Percentiles rank a stretch among this genome's conserved stretches.
phyloP scores from a whole-genome alignment of 345 rosid species.

The Citrus mangshanensis region DNA sequence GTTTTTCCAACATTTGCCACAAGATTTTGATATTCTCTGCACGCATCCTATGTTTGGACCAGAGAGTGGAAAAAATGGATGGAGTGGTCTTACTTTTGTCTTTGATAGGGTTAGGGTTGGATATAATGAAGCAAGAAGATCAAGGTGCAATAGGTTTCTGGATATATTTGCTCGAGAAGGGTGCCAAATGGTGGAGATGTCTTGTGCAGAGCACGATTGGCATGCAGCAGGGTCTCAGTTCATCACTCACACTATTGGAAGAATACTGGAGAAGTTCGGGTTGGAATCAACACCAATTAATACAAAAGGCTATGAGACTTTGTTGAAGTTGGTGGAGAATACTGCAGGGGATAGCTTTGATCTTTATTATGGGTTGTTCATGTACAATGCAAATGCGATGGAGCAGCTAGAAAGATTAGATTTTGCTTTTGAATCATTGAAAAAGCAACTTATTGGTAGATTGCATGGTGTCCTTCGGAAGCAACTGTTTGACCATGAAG shows the following conservation, averaged over 20 bases:
- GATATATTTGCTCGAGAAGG: conserved; percentile 69
- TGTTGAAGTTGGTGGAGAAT: conserved; percentile 75
- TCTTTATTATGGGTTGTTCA: conserved; percentile 70
- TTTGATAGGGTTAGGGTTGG: conserved; percentile 78
- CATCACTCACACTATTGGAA: conserved; percentile 74
- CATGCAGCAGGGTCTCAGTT: conserved; percentile 89
- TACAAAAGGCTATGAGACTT: conserved; percentile 72
- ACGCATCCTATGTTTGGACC: conserved; percentile 91
- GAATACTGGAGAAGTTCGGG: conserved; percentile 62
- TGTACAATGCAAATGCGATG: conserved; percentile 80
- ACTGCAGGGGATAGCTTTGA: conserved; percentile 86
- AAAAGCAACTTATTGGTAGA: conserved; percentile 68
- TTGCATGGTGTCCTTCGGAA: conserved; percentile 52
- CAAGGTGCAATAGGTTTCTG: conserved; percentile 56
- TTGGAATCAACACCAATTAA: conserved; percentile 60
- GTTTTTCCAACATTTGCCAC: conserved; percentile 51
- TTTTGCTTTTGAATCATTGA: conserved; percentile 61
- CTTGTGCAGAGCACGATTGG: conserved; percentile 80
- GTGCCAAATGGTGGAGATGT: conserved; percentile 84
- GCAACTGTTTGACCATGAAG: conserved; percentile 47
- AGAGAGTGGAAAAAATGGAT: conserved; percentile 80
- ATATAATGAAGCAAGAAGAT: conserved; percentile 35
- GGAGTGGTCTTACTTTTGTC: conserved; percentile 60
- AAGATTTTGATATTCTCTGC: conserved; percentile 68
- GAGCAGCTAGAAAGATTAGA: conserved; percentile 77